Percentiles rank a stretch among this genome's conserved stretches.
Conservation (phyloP, 2,329 filamentous ascomycete genomes). For the Trichophyton mentagrophytes region DNA sequence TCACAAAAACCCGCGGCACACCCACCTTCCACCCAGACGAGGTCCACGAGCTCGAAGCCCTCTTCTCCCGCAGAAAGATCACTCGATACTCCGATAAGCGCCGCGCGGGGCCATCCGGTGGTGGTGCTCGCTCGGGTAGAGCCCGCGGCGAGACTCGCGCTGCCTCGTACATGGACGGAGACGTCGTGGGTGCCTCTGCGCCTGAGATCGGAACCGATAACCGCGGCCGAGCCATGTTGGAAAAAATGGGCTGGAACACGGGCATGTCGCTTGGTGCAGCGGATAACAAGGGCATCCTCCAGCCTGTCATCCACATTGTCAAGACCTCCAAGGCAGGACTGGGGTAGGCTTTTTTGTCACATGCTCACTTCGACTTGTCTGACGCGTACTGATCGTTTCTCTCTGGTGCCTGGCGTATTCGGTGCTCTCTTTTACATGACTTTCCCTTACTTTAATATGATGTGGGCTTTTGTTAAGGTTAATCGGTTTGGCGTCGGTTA, state of each 20-base stretch:
- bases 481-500: too few relatives aligned
- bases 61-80: conserved; percentile 22
- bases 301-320: conserved; percentile 75
- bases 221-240: conserved; percentile 71
- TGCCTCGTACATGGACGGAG: conserved; percentile 63
- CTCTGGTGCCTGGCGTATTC: neutral
- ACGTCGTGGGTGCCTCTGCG: conserved; percentile 72
- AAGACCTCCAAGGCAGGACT: conserved; percentile 77
- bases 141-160: conserved; percentile 31
- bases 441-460: too few relatives aligned
- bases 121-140: conserved; percentile 17
- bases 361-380: too few relatives aligned
- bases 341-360: conserved; percentile 34
- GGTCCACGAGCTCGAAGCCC: conserved; percentile 35
- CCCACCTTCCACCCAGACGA: conserved; percentile 45
- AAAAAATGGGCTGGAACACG: conserved; percentile 93
- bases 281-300: conserved; percentile 78
- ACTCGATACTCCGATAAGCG: neutral
- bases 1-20: conserved; percentile 63
- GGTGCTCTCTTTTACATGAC: too few relatives aligned
- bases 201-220: conserved; percentile 75
- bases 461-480: too few relatives aligned
- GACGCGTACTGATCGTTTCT: neutral
- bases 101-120: neutral
- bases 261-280: conserved; percentile 70